A percentile compares a stretch with the other conserved stretches of the same genome.
These are phyloP conservation scores for Moesziomyces parantarcticus DNA, from an alignment of 1,284 basidiomycete species.

Conservation along the genomic window DNA sequence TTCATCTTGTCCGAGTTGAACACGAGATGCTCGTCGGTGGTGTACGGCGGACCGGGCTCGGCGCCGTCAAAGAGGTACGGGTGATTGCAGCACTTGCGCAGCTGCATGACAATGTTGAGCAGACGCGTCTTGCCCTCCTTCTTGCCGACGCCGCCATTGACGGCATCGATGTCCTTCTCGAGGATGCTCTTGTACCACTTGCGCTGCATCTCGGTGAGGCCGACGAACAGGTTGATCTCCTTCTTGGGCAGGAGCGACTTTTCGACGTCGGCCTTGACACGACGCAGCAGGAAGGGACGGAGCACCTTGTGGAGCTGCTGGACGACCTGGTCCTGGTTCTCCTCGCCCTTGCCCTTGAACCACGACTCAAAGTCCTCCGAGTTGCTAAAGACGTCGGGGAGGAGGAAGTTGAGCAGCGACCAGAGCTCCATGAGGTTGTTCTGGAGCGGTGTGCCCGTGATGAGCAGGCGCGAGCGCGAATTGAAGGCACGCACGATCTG, in stretches of 20 bases:
- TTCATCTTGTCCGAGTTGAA: conserved; percentile 97
- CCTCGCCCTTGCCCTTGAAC: conserved; percentile 74
- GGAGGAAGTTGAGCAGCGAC: conserved; percentile 85
- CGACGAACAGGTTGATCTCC: conserved; percentile 99
- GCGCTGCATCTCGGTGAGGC: conserved; percentile 96
- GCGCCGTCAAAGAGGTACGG: conserved; percentile 72
- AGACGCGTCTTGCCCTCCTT: conserved; percentile 98
- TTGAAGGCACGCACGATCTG: conserved; percentile 94
- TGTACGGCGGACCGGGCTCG: conserved; percentile 95
- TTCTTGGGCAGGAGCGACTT: conserved; percentile 96
- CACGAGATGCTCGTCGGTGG: conserved; percentile 95
- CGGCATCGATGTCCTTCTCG: conserved; percentile 98
- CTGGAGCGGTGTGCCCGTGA: conserved; percentile 96
- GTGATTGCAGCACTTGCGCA: conserved; percentile 74
- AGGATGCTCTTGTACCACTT: conserved; percentile 84
- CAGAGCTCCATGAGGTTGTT: conserved; percentile 98
- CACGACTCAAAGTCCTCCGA: conserved; percentile 76
- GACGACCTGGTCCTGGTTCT: conserved; percentile 82
- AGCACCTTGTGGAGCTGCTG: conserved; percentile 98
- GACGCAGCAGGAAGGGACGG: conserved; percentile 89
- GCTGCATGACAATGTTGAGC: conserved; percentile 99
- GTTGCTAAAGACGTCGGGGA: conserved; percentile 71
- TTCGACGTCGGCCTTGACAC: conserved; percentile 98
- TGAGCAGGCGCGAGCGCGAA: conserved; percentile 87
- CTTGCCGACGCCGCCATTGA: conserved; percentile 78